Evolutionary conservation across 495 filamentous ascomycete species (phyloP), one percentile per base, ranked within the genome.

Genomic region (Hypoxylon fuscum): DNA sequence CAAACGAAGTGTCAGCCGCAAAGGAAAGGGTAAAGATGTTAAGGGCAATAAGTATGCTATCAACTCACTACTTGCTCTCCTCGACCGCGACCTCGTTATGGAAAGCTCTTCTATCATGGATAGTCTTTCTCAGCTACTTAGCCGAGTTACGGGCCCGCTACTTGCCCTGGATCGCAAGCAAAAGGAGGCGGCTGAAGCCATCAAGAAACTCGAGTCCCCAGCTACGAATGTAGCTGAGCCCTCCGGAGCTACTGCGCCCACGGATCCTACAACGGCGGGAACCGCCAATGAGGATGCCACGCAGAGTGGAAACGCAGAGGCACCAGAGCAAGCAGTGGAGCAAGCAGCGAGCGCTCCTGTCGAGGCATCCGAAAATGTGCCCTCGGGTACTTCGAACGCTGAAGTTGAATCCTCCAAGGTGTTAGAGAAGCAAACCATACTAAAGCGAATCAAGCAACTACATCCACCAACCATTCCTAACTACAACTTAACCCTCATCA

Each of bases 31-130:
- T 66, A 95, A 94, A 73, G 86, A 85, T 47, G 83, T 75, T 66
- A 94, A 89, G 72, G 91, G 90, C 1, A 88, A 87, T 64, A 96
- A 90, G 73, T 99, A 88, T 69, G 91, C 95, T 14, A 80, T 99
- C 66, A 99, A 98, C 71, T 91, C 92, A 2, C 77, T 99, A 15
- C 81, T 98, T 37, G 86, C 85, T 62, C 84, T 99, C 1, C 81
- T 99, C 34, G 95, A 98, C 71, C 90, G 95, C 15, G 88, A 89
- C 52, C 81, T 98, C 62, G 90, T 98, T 62, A 96, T 96, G 80
- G 94, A 99, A 76, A 99, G 90, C 75, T 91, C 93, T 14, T 81
- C 85, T 9, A 95, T 96, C 48, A 98, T 99, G 92, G 93, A 98
- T 68, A 87, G 91, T 43, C 82, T 99, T 3, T 94, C 96, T 0